These are phyloP conservation scores for Letharia columbiana DNA, from an alignment of 495 filamentous ascomycete genomes.

Conservation along the genomic window DNA sequence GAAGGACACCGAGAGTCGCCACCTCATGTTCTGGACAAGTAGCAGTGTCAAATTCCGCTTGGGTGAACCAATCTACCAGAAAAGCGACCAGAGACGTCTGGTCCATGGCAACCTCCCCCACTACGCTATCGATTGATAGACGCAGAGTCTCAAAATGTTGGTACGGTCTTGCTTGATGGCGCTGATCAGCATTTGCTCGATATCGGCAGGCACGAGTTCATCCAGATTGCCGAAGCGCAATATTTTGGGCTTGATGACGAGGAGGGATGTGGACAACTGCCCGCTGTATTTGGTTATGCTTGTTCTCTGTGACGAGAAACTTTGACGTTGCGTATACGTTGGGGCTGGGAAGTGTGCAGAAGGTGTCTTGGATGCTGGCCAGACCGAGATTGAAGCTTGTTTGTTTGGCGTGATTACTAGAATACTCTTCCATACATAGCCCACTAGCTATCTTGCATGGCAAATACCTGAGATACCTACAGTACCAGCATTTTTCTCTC, in stretches of 20 bases:
- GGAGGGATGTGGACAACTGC: slow-evolving; percentile 10
- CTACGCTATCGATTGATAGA: slow-evolving; percentile 1
- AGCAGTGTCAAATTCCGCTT: slow-evolving; percentile 3
- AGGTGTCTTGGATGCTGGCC: slow-evolving; percentile 7
- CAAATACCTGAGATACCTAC: no score
- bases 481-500: no score
- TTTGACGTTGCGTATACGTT: background rate
- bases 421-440: no score
- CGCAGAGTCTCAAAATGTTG: background rate
- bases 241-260: slow-evolving; percentile 3
- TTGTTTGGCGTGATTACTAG: background rate
- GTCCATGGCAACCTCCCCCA: background rate
- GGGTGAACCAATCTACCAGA: background rate
- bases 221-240: slow-evolving; percentile 8
- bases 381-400: slow-evolving; percentile 8
- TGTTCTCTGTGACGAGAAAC: background rate
- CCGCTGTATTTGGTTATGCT: slow-evolving; percentile 9
- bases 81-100: slow-evolving; percentile 2
- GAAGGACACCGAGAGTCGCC: background rate
- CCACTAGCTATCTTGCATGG: no score
- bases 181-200: background rate
- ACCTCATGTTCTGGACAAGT: slow-evolving; percentile 9
- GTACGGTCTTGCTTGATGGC: slow-evolving; percentile 4
- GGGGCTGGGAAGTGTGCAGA: slow-evolving; percentile 8
- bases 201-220: slow-evolving; percentile 5